Conservation (phyloP, 306 rosid species). For the Prunus mira region DNA sequence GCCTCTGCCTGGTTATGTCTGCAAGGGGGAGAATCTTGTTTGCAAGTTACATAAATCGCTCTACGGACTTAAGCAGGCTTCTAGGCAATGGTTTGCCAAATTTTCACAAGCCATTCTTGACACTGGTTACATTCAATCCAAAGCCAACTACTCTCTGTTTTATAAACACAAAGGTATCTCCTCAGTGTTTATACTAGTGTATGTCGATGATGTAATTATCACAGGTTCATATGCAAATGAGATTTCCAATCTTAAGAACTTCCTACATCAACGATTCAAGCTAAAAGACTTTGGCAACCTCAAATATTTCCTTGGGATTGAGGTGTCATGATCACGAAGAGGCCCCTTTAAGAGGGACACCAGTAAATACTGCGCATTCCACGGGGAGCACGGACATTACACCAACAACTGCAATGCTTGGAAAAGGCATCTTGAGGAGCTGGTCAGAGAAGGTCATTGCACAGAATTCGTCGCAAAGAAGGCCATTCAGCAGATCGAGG, state of each 20-base stretch:
- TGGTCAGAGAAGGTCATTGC: too few species aligned
- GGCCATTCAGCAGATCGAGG: too few species aligned
- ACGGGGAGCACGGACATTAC: too few species aligned
- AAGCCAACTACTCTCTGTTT: not conserved
- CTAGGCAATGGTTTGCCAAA: not conserved
- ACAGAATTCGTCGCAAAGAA: too few species aligned
- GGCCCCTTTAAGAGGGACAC: too few species aligned
- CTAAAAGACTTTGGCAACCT: not conserved
- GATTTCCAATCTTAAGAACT: not conserved
- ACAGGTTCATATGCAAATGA: not conserved
- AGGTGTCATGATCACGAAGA: not conserved
- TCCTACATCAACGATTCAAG: not conserved
- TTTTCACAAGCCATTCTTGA: not conserved
- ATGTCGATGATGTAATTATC: not conserved
- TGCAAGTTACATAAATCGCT: too few species aligned
- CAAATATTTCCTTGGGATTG: not conserved
- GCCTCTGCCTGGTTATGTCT: too few species aligned
- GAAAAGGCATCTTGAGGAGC: too few species aligned
- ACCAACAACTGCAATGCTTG: too few species aligned
- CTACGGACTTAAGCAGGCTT: too few species aligned
- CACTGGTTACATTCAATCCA: not conserved
- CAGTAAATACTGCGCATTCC: too few species aligned
- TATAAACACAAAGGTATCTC: not conserved
- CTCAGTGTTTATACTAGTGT: not conserved
- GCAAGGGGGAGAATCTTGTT: too few species aligned